Conservation (phyloP, 139 green algal genomes). For the Tetradesmus obliquus region DNA sequence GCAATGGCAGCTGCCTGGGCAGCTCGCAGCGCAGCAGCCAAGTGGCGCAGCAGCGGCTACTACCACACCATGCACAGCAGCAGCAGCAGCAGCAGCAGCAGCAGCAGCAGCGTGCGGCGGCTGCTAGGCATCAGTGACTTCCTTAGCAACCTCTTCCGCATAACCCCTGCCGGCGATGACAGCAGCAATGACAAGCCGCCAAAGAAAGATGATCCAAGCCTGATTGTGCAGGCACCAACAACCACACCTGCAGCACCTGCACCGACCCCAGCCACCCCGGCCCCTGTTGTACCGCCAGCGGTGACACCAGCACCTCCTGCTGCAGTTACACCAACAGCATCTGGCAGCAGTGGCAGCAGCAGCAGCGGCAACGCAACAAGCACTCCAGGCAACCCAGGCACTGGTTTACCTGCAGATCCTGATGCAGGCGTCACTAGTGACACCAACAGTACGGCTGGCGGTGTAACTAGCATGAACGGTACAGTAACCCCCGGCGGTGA, state of each 20-base stretch:
- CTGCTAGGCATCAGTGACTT: neutral
- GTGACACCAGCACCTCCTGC: neutral
- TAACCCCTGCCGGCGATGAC: neutral
- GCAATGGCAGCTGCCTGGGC: neutral
- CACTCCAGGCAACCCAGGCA: neutral
- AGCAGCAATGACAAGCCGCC: neutral
- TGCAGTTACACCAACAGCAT: neutral
- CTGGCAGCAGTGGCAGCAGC: neutral
- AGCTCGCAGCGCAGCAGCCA: slow-evolving; percentile 16
- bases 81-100: neutral
- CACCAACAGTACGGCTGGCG: neutral
- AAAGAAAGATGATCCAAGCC: neutral
- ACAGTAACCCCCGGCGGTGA: neutral
- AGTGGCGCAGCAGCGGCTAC: neutral
- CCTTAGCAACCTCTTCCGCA: neutral
- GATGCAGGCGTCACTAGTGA: neutral
- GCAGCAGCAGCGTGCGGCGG: neutral
- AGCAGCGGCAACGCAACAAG: neutral
- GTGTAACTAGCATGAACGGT: neutral
- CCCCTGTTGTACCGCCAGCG: neutral
- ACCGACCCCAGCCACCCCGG: neutral
- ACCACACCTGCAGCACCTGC: neutral
- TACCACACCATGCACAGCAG: neutral
- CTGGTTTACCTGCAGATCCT: neutral
- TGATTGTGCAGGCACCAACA: neutral